Evolutionary conservation across 2,329 filamentous ascomycete species (phyloP).

Genomic region (Penicillium crustosum): DNA sequence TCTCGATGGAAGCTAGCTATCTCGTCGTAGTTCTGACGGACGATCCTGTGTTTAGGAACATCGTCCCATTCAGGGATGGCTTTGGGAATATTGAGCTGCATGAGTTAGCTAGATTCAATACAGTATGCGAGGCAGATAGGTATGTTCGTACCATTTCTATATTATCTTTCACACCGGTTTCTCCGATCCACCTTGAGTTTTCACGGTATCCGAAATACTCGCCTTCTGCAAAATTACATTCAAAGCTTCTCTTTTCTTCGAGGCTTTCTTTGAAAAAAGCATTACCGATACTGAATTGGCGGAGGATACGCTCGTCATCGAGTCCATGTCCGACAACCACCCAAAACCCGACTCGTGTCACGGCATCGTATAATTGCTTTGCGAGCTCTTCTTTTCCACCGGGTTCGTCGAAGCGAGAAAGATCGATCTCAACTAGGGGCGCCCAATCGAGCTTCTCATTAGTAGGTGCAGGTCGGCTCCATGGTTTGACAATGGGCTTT

Average conservation of each 20-base stretch:
- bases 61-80: conserved; percentile 28
- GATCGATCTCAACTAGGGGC: conserved; percentile 56
- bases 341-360: conserved; percentile 38
- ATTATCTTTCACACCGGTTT: conserved; percentile 41
- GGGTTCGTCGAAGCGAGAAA: conserved; percentile 54
- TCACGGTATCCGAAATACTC: conserved; percentile 38
- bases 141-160: conserved; percentile 32
- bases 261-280: conserved; percentile 25
- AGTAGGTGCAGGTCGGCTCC: conserved; percentile 29
- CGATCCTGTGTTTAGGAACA: conserved; percentile 37
- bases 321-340: conserved; percentile 26
- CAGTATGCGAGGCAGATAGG: fast-evolving
- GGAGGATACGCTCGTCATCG: conserved; percentile 26
- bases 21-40: conserved; percentile 53
- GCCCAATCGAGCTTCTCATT: conserved; percentile 46
- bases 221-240: conserved; percentile 33
- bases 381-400: conserved; percentile 57
- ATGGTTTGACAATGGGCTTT: conserved; percentile 24
- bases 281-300: conserved; percentile 32
- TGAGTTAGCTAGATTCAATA: neutral
- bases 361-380: conserved; percentile 56
- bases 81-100: conserved; percentile 35
- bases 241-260: conserved; percentile 31
- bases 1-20: conserved; percentile 57
- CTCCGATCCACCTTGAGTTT: conserved; percentile 37